These are phyloP conservation scores for Nectriaceae sp. DNA, from an alignment of 2,329 filamentous ascomycete species.

Conservation along the genomic window DNA sequence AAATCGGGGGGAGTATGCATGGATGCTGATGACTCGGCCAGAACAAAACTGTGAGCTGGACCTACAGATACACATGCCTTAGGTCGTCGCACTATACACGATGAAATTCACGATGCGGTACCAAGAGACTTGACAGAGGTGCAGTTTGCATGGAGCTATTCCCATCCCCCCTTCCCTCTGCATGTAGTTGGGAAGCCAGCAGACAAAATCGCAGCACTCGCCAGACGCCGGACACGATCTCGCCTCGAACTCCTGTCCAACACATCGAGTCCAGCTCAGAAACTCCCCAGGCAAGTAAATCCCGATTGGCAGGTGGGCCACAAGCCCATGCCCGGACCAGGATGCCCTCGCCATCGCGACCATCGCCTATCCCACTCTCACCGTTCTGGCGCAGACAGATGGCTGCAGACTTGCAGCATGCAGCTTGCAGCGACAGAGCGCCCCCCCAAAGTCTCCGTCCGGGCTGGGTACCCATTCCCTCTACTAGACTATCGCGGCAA, in stretches of 20 bases:
- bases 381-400: constrained; percentile 24
- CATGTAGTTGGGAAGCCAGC: not conserved
- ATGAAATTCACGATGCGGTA: not conserved
- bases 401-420: too few species aligned
- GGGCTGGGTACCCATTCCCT: too few species aligned
- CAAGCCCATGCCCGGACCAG: constrained; percentile 3
- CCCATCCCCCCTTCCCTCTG: too few species aligned
- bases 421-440: constrained; percentile 4
- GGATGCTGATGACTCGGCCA: not conserved
- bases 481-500: too few species aligned
- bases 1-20: not conserved
- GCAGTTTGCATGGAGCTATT: too few species aligned
- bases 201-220: too few species aligned
- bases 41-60: not conserved
- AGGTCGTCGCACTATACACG: not conserved
- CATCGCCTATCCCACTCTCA: constrained; percentile 17
- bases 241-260: not conserved
- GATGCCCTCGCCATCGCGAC: not conserved
- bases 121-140: not conserved
- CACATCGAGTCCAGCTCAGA: not conserved
- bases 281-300: not conserved
- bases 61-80: too few species aligned
- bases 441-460: not conserved
- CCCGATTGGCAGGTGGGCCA: not conserved
- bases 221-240: too few species aligned